These are phyloP conservation scores for Camellia japonica DNA, from an alignment of 148 eudicot species.

Conservation along the genomic window DNA sequence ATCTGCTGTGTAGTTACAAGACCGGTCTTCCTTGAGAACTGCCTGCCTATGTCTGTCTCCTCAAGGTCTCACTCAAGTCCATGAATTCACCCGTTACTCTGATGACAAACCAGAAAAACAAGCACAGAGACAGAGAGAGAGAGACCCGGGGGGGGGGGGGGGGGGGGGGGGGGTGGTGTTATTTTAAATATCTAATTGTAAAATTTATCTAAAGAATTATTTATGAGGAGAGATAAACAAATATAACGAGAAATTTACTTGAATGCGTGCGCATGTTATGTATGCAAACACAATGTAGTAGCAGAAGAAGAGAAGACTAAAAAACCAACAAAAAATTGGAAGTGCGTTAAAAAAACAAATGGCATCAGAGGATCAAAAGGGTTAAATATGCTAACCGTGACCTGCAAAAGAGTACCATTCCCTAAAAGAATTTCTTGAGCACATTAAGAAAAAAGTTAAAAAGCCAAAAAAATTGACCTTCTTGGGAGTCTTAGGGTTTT, in stretches of 20 bases:
- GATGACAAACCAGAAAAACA: too few relatives aligned
- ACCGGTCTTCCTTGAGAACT: not conserved
- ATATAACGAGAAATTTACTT: not conserved
- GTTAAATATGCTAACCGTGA: not conserved
- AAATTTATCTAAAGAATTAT: not conserved
- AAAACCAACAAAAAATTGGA: too few relatives aligned
- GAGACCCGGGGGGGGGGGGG: too few relatives aligned
- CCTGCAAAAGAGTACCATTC: not conserved
- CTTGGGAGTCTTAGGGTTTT: not conserved
- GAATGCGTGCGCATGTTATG: not conserved
- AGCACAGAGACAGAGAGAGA: not conserved
- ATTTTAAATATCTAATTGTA: too few relatives aligned
- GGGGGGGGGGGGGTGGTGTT: too few relatives aligned
- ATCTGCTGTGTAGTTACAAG: not conserved
- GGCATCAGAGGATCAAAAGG: too few relatives aligned
- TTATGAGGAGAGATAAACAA: not conserved
- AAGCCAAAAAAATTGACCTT: not conserved
- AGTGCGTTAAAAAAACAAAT: too few relatives aligned
- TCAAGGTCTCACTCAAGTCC: conserved; percentile 25
- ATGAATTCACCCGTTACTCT: conserved; percentile 57
- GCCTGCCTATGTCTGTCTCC: not conserved
- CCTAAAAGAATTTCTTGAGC: not conserved
- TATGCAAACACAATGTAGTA: not conserved
- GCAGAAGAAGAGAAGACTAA: not conserved
- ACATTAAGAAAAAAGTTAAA: not conserved